phyloP scores from a whole-genome alignment of 768 basidiomycete genomes.

The Russula ochroleuca region DNA sequence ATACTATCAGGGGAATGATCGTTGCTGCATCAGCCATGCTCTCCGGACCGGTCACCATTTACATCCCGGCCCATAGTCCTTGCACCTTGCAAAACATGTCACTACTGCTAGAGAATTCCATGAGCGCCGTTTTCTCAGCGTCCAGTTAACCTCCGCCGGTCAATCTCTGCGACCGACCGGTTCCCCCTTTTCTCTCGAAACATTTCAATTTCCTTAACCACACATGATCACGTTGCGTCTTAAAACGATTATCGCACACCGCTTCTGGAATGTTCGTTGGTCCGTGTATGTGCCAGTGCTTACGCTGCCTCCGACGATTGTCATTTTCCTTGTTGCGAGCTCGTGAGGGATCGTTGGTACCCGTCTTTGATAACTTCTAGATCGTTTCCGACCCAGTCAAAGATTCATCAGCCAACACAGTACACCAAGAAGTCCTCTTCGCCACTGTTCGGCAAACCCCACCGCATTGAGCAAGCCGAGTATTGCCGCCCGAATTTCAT shows the following conservation, averaged over 20 bases:
- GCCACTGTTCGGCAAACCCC: neutral
- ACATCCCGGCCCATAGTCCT: neutral
- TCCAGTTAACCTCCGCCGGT: neutral
- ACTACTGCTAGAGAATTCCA: neutral
- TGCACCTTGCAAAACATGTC: neutral
- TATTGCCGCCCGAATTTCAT: neutral
- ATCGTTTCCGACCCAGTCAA: neutral
- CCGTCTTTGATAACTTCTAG: neutral
- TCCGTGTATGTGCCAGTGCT: neutral
- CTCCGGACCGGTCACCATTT: neutral
- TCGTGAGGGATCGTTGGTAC: neutral
- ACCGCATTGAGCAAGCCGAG: neutral
- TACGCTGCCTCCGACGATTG: neutral
- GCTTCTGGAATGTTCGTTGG: neutral
- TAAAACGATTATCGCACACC: neutral
- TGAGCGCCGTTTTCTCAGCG: neutral
- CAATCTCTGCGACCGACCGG: neutral
- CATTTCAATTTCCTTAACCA: neutral
- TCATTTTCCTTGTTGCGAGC: neutral
- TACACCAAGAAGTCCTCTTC: neutral
- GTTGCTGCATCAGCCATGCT: neutral
- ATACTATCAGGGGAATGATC: slow-evolving; percentile 9
- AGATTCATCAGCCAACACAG: neutral
- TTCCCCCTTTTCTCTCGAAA: neutral
- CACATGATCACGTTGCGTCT: neutral